phyloP scores from a whole-genome alignment of 2,329 filamentous ascomycete species.

The Trichoderma endophyticum region DNA sequence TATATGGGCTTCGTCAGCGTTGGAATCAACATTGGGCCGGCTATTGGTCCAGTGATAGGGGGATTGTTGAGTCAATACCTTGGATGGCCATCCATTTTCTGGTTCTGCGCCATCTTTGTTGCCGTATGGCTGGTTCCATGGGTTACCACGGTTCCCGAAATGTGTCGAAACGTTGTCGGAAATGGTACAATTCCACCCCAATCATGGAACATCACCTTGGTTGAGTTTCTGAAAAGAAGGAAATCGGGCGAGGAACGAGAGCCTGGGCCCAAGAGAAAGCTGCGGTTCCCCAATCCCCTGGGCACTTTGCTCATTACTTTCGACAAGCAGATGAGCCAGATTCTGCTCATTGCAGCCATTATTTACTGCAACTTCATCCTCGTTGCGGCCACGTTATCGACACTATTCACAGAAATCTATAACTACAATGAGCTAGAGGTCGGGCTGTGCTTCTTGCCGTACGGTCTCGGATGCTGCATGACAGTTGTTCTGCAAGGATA shows the following conservation, averaged over 20 bases:
- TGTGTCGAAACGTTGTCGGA: conserved; percentile 57
- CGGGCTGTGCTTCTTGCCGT: conserved; percentile 54
- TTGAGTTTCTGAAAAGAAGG: conserved; percentile 46
- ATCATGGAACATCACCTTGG: conserved; percentile 55
- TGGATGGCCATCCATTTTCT: conserved; percentile 67
- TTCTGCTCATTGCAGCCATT: conserved; percentile 51
- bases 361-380: conserved; percentile 57
- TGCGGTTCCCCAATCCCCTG: conserved; percentile 56
- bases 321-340: conserved; percentile 56
- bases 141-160: conserved; percentile 56
- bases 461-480: conserved; percentile 49
- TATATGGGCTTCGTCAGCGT: conserved; percentile 68
- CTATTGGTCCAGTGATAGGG: conserved; percentile 59
- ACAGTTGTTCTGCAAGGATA: conserved; percentile 55
- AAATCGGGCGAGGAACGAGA: conserved; percentile 33
- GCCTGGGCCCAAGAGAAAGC: conserved; percentile 38
- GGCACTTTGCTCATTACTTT: conserved; percentile 52
- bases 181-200: conserved; percentile 60
- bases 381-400: conserved; percentile 50
- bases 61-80: conserved; percentile 61
- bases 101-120: conserved; percentile 61
- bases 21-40: conserved; percentile 54
- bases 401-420: conserved; percentile 51
- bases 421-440: conserved; percentile 49
- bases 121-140: conserved; percentile 52